These are phyloP conservation scores for Ascomycota sp. DNA, from an alignment of 2,329 filamentous ascomycete species.

Conservation along the genomic window DNA sequence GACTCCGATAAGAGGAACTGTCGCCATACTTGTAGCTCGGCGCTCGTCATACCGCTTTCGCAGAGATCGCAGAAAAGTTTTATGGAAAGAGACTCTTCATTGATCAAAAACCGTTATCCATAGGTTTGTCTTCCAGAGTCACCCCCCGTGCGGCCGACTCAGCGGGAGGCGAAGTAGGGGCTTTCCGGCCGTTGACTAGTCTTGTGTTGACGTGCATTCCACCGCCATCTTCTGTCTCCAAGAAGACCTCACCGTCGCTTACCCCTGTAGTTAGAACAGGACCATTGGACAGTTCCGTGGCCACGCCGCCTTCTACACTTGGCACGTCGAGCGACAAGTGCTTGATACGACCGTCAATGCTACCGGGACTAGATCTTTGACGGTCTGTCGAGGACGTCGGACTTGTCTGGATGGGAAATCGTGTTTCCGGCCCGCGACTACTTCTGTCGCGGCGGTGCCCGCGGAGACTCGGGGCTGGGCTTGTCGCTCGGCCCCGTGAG, in stretches of 20 bases:
- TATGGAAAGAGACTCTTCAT: too few species aligned
- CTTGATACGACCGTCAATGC: slow-evolving; percentile 26
- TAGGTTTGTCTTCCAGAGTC: slow-evolving; percentile 30
- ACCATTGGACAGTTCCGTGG: slow-evolving; percentile 21
- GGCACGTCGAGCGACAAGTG: slow-evolving; percentile 69
- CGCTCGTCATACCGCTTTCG: too few species aligned
- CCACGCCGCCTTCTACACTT: slow-evolving; percentile 25
- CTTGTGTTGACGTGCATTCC: slow-evolving; percentile 19
- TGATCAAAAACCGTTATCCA: too few species aligned
- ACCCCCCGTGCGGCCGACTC: slow-evolving; percentile 18
- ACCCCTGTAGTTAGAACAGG: slow-evolving; percentile 7
- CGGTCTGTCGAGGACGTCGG: slow-evolving; percentile 32
- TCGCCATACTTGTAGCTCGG: too few species aligned
- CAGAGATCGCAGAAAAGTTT: too few species aligned
- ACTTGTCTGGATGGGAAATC: slow-evolving; percentile 65
- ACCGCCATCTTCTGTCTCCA: slow-evolving; percentile 44
- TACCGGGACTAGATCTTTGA: slow-evolving; percentile 28
- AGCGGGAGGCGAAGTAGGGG: slow-evolving; percentile 11
- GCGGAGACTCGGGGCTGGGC: slow-evolving; percentile 42
- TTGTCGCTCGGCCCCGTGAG: slow-evolving; percentile 51
- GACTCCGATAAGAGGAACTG: too few species aligned
- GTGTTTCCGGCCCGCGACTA: slow-evolving; percentile 49
- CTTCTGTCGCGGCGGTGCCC: slow-evolving; percentile 66
- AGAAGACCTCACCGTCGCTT: slow-evolving; percentile 6
- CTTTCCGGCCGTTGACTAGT: slow-evolving; percentile 29